Percentiles rank a stretch among this genome's conserved stretches.
phyloP scores from a whole-genome alignment of 1,284 basidiomycete genomes.

The Neolentinus lepideus region DNA sequence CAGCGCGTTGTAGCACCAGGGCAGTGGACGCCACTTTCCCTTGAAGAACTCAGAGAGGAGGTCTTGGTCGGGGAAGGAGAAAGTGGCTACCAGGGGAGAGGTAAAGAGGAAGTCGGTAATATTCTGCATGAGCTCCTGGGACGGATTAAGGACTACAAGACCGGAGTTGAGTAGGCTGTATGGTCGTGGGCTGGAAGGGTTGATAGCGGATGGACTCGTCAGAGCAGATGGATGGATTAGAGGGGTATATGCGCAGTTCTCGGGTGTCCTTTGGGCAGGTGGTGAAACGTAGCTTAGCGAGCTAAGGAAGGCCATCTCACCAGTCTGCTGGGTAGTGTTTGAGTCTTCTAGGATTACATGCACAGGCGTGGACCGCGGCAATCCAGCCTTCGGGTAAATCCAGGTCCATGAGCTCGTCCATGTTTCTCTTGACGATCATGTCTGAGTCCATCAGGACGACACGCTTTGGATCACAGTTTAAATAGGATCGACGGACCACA shows the following conservation, averaged over 20 bases:
- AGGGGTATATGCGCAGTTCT: conserved; percentile 79
- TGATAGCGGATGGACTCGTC: conserved; percentile 38
- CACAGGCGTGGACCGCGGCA: conserved; percentile 83
- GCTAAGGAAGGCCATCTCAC: conserved; percentile 36
- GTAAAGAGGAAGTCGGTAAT: conserved; percentile 61
- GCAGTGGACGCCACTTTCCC: conserved; percentile 67
- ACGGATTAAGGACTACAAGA: conserved; percentile 82
- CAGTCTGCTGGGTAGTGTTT: conserved; percentile 86
- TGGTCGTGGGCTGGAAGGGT: conserved; percentile 54
- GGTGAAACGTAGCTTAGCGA: not conserved
- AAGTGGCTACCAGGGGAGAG: conserved; percentile 62
- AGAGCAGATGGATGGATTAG: conserved; percentile 46
- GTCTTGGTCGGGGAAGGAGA: conserved; percentile 91
- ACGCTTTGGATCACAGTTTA: conserved; percentile 36
- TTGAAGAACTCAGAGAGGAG: conserved; percentile 77
- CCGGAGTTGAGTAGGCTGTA: conserved; percentile 85
- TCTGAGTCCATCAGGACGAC: conserved; percentile 86
- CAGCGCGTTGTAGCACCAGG: conserved; percentile 84
- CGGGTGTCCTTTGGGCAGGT: conserved; percentile 65
- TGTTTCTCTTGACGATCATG: conserved; percentile 83
- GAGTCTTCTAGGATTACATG: conserved; percentile 86
- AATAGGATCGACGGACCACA: not conserved
- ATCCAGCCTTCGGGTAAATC: conserved; percentile 66
- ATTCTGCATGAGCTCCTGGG: conserved; percentile 38
- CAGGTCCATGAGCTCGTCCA: conserved; percentile 87